phyloP scores from a whole-genome alignment of 2,329 filamentous ascomycete species.

The Aspergillus vadensis region DNA sequence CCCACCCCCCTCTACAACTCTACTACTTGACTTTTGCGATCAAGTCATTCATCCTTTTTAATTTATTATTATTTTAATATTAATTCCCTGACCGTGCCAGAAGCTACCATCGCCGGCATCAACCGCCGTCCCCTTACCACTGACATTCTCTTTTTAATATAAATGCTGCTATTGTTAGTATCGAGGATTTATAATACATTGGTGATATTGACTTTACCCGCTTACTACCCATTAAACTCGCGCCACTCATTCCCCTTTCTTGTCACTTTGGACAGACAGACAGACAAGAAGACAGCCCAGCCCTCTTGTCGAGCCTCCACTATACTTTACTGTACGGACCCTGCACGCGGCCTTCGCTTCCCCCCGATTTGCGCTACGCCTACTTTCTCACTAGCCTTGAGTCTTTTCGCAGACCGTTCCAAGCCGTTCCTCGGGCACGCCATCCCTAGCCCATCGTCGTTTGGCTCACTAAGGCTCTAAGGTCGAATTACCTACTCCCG shows the following conservation, averaged over 20 bases:
- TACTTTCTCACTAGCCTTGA: slow-evolving; percentile 33
- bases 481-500: slow-evolving; percentile 20
- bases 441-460: slow-evolving; percentile 28
- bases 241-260: slow-evolving; percentile 7
- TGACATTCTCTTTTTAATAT: not conserved
- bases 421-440: slow-evolving; percentile 39
- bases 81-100: not conserved
- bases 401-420: slow-evolving; percentile 28
- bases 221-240: slow-evolving; percentile 6
- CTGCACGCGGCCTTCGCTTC: slow-evolving; percentile 33
- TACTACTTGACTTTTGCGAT: slow-evolving; percentile 7
- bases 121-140: slow-evolving; percentile 21
- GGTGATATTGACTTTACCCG: slow-evolving; percentile 2
- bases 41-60: not conserved
- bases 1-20: slow-evolving; percentile 1
- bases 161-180: slow-evolving; percentile 13
- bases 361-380: slow-evolving; percentile 41
- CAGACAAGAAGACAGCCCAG: not conserved
- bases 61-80: too few species aligned
- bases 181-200: slow-evolving; percentile 1
- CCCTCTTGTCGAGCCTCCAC: slow-evolving; percentile 15
- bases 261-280: not conserved
- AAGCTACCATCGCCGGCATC: slow-evolving; percentile 26
- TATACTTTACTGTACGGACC: slow-evolving; percentile 16
- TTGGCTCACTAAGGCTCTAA: slow-evolving; percentile 22